Percentiles rank a stretch among this genome's conserved stretches.
Conservation (phyloP, 2,329 filamentous ascomycete species). For the Colletotrichum caudatum region DNA sequence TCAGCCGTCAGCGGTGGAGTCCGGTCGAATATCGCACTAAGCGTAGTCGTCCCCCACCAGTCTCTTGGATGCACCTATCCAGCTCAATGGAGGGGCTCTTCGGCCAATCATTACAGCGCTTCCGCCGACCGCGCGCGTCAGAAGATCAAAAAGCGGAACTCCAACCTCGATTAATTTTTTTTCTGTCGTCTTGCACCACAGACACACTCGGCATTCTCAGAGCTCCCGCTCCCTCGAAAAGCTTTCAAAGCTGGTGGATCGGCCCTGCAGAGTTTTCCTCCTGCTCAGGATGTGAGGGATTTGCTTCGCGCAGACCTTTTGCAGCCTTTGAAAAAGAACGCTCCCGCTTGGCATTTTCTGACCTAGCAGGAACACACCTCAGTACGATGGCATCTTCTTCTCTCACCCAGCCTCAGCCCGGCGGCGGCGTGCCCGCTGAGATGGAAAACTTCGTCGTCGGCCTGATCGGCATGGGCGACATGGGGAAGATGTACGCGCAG, state of each 20-base stretch:
- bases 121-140: slow-evolving; percentile 17
- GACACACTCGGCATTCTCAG: slow-evolving; percentile 1
- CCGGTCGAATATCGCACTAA: slow-evolving; percentile 23
- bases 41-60: slow-evolving; percentile 39
- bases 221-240: slow-evolving; percentile 13
- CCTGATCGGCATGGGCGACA: slow-evolving; percentile 98
- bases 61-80: slow-evolving; percentile 30
- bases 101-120: slow-evolving; percentile 41
- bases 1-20: neutral
- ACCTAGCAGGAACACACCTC: neutral
- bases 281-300: slow-evolving; percentile 42
- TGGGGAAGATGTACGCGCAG: slow-evolving; percentile 98
- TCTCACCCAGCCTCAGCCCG: slow-evolving; percentile 26
- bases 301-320: slow-evolving; percentile 37
- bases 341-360: slow-evolving; percentile 1
- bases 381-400: slow-evolving; percentile 38
- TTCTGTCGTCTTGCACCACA: neutral
- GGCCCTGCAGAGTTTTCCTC: slow-evolving; percentile 13
- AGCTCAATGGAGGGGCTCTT: slow-evolving; percentile 30
- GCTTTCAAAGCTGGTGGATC: neutral
- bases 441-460: slow-evolving; percentile 84
- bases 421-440: slow-evolving; percentile 51
- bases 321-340: slow-evolving; percentile 14
- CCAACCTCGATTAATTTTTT: slow-evolving; percentile 8
- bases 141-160: slow-evolving; percentile 41